Percentiles rank a stretch among this genome's conserved stretches.
These are phyloP conservation scores for Orbilia javanica DNA, from an alignment of 2,329 filamentous ascomycete species.

Conservation along the genomic window DNA sequence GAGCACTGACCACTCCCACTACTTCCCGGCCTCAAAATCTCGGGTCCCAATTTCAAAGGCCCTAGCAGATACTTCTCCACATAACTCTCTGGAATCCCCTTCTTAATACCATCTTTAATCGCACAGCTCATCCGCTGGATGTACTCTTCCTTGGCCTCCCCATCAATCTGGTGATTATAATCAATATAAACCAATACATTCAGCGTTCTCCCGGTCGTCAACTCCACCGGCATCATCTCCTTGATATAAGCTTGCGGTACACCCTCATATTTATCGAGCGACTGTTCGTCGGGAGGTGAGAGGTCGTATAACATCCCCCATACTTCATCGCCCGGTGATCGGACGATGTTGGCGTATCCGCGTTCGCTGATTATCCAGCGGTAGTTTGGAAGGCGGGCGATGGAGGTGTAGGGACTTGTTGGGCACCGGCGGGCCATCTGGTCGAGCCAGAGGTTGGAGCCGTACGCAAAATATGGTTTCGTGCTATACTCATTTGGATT, in stretches of 20 bases:
- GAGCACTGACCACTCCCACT: neutral
- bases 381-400: conserved; percentile 72
- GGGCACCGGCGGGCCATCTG: conserved; percentile 76
- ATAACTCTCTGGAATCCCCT: conserved; percentile 57
- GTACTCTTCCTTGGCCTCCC: conserved; percentile 57
- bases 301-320: conserved; percentile 73
- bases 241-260: conserved; percentile 75
- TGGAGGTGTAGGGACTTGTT: conserved; percentile 70
- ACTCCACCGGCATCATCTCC: conserved; percentile 65
- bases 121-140: conserved; percentile 57
- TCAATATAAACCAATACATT: conserved; percentile 60
- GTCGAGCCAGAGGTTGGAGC: conserved; percentile 75
- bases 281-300: conserved; percentile 68
- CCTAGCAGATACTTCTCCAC: conserved; percentile 57
- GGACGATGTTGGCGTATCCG: conserved; percentile 77
- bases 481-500: neutral
- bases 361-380: conserved; percentile 76
- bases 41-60: conserved; percentile 19
- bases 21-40: conserved; percentile 16
- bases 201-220: conserved; percentile 60
- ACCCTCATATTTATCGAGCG: conserved; percentile 73
- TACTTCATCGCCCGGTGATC: conserved; percentile 59
- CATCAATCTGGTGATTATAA: conserved; percentile 40
- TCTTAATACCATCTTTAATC: conserved; percentile 55
- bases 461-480: conserved; percentile 75